Evolutionary conservation across 306 rosid genomes (phyloP).

Genomic region (Geum urbanum): DNA sequence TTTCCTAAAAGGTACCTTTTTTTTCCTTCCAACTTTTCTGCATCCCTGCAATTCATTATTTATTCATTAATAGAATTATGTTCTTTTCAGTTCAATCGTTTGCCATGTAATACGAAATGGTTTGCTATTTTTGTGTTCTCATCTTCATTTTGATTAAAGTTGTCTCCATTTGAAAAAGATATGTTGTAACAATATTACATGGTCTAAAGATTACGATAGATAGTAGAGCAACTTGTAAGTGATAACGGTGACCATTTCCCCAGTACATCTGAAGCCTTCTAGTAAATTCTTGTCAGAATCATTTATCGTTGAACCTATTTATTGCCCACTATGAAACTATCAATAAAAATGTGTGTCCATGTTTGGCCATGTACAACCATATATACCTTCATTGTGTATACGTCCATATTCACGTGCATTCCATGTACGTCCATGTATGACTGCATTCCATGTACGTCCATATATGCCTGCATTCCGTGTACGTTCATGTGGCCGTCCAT

Average conservation of each 20-base stretch:
- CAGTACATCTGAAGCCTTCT: not conserved
- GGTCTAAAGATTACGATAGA: not conserved
- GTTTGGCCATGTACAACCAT: not conserved
- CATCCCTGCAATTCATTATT: conserved; percentile 11
- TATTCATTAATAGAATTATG: not conserved
- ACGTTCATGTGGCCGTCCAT: not conserved
- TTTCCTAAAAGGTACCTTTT: conserved; percentile 51
- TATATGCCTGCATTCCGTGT: not conserved
- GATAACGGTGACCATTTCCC: not conserved
- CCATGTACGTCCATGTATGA: not conserved
- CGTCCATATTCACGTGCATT: not conserved
- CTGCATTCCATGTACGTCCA: not conserved
- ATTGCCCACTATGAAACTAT: not conserved
- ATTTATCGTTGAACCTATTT: not conserved
- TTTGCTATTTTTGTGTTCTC: not conserved
- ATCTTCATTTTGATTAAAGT: not conserved
- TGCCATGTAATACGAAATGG: not conserved
- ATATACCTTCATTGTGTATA: too few species aligned
- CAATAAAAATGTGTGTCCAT: not conserved
- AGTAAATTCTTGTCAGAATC: not conserved
- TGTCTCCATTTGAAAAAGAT: not conserved
- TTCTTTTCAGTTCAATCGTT: not conserved
- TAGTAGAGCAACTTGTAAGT: not conserved
- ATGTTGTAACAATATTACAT: not conserved
- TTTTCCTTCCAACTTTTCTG: conserved; percentile 13